These are phyloP conservation scores for Hydrangea macrophylla DNA, from an alignment of 148 eudicot species.

Conservation along the genomic window DNA sequence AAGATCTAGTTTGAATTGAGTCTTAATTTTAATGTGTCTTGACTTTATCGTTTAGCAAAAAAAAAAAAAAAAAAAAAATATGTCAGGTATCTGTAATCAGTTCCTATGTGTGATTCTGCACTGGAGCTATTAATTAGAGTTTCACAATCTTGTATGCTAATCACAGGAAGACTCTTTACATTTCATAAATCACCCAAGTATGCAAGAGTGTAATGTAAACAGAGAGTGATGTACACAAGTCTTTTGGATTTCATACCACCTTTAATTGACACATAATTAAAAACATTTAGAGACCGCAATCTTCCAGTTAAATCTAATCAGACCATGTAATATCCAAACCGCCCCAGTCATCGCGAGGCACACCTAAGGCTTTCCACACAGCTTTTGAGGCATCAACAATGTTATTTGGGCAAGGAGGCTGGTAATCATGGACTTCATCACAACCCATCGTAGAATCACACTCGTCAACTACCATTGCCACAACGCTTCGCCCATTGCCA, in stretches of 20 bases:
- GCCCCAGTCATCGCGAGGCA: constrained; percentile 23
- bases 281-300: background rate
- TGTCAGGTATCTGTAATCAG: no score
- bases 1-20: no score
- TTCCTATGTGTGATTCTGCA: no score
- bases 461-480: constrained; percentile 38
- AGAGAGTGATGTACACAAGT: background rate
- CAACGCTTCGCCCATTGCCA: constrained; percentile 16
- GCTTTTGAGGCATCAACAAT: constrained; percentile 41
- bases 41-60: no score
- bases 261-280: no score
- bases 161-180: background rate
- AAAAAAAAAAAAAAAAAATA: no score
- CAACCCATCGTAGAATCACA: constrained; percentile 41
- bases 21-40: no score
- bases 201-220: background rate
- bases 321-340: constrained; percentile 32
- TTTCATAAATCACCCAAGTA: no score
- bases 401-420: constrained; percentile 35
- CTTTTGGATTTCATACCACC: no score
- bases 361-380: constrained; percentile 37
- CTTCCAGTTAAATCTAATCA: constrained; percentile 11
- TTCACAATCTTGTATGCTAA: background rate
- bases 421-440: constrained; percentile 29
- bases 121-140: no score